A percentile compares a stretch with the other conserved stretches of the same genome.
Evolutionary conservation across 192 early-diverging fungal species (phyloP).

Genomic region (Phlyctochytrium planicorne): DNA sequence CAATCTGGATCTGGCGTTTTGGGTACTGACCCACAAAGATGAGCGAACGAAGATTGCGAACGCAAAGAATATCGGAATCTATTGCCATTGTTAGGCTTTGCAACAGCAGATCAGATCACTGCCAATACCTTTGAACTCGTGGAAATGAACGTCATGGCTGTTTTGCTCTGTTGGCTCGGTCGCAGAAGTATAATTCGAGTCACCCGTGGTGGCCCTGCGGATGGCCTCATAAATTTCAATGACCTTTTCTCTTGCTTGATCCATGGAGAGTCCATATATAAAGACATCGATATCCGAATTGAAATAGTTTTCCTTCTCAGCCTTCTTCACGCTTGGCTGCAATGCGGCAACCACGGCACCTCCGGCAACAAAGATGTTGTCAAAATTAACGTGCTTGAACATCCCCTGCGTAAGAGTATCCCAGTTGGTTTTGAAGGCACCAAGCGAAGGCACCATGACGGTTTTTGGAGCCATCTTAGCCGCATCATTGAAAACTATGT

Average conservation of each 20-base stretch:
- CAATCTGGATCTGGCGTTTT: slow-evolving; percentile 27
- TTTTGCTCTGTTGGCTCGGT: too few relatives aligned
- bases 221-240: background rate
- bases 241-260: too few relatives aligned
- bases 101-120: too few relatives aligned
- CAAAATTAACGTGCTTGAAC: background rate
- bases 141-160: too few relatives aligned
- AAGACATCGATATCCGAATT: slow-evolving; percentile 34
- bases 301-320: slow-evolving; percentile 15
- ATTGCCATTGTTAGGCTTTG: too few relatives aligned
- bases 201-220: background rate
- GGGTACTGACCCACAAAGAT: too few relatives aligned
- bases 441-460: too few relatives aligned
- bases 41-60: slow-evolving; percentile 1
- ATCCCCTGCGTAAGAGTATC: background rate
- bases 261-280: background rate
- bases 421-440: background rate
- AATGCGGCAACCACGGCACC: slow-evolving; percentile 19
- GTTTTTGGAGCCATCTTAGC: too few relatives aligned
- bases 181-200: too few relatives aligned
- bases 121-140: too few relatives aligned
- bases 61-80: background rate
- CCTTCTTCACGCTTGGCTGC: slow-evolving; percentile 9
- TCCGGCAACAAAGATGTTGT: slow-evolving; percentile 14
- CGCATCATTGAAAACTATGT: background rate